Base-by-base conservation (phyloP, 768 basidiomycete genomes). In the Boletus rubroflammeus region DNA sequence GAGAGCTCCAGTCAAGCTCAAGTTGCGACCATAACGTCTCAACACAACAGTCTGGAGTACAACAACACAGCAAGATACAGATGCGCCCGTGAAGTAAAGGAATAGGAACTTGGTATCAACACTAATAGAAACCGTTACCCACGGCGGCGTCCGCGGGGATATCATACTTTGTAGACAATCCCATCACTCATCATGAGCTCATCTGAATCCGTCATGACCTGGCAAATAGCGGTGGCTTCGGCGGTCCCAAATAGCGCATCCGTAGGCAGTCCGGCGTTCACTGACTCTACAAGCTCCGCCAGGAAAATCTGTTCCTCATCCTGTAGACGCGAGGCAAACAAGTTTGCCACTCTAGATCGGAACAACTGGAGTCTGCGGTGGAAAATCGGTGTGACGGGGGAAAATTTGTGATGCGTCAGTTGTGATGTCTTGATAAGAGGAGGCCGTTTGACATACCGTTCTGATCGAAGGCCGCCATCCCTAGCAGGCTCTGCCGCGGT, bases 181-280 rank as follows among this genome's bases (percentile, higher is more conserved):
- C 86, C 89, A 31, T 90, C 91, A 59, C 86, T 88, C 62, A 93
- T 78, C 90, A 97, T 92, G 57, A 98, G 75, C 70, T 95, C 88
- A 50, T 73, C 72, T 15, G 63, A 61, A 62, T 86, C 85, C 26
- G 81, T 79, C 95, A 98, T 97, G 34, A 76, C 70, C 58, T 82
- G 77, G 54, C 87, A 85, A 23, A 85, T 83, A 50, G 78, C 75
- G 6, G 82, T 83, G 1, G 90, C 96, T 70, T 98, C 96, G 13
- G 79, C 77, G 0, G 84, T 87, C 3, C 90, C 88, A 69, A 92
- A 98, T 36, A 94, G 73, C 17, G 77, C 77, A 43, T 80, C 81
- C 3, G 82, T 81, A 9, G 80, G 63, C 51, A 97, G 69, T 21
- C 90, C 90, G 52, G 83, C 78, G 65, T 98, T 98, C 66, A 97